Evolutionary conservation across 306 rosid species (phyloP).

Genomic region (Ceratonia siliqua): DNA sequence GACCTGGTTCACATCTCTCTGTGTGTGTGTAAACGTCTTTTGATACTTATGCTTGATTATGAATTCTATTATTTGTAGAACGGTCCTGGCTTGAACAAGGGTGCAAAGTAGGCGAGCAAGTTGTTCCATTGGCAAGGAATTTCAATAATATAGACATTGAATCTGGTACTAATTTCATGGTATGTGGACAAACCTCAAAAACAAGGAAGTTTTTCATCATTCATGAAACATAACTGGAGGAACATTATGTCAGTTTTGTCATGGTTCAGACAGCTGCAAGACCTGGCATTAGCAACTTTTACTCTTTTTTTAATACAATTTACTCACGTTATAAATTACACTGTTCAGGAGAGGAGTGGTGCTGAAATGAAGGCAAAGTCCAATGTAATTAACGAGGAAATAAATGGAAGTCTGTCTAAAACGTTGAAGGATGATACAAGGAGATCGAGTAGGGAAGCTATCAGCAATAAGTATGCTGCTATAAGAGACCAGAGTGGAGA

Average conservation of each 20-base stretch:
- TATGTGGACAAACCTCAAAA: constrained; percentile 35
- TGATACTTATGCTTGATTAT: neutral
- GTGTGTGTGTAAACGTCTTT: neutral
- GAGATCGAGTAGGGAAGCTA: constrained; percentile 80
- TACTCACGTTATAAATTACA: constrained; percentile 21
- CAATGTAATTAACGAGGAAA: constrained; percentile 33
- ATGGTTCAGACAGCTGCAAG: constrained; percentile 17
- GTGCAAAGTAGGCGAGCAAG: constrained; percentile 82
- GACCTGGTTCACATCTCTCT: neutral
- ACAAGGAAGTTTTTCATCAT: neutral
- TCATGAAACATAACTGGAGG: neutral
- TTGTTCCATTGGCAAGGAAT: constrained; percentile 87
- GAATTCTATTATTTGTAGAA: constrained; percentile 51
- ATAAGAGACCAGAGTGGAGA: constrained; percentile 68
- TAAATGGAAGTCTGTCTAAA: constrained; percentile 49
- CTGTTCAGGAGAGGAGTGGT: constrained; percentile 61
- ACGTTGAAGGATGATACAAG: constrained; percentile 61
- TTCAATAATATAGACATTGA: constrained; percentile 68
- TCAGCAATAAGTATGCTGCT: constrained; percentile 80
- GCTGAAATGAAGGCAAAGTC: constrained; percentile 67
- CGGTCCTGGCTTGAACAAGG: constrained; percentile 93
- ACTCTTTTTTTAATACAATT: neutral
- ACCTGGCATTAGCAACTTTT: neutral
- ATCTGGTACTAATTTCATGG: constrained; percentile 57
- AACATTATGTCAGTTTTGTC: neutral